These are phyloP conservation scores for Diutina rugosa DNA, from an alignment of 1,139 yeast species.

Conservation along the genomic window DNA sequence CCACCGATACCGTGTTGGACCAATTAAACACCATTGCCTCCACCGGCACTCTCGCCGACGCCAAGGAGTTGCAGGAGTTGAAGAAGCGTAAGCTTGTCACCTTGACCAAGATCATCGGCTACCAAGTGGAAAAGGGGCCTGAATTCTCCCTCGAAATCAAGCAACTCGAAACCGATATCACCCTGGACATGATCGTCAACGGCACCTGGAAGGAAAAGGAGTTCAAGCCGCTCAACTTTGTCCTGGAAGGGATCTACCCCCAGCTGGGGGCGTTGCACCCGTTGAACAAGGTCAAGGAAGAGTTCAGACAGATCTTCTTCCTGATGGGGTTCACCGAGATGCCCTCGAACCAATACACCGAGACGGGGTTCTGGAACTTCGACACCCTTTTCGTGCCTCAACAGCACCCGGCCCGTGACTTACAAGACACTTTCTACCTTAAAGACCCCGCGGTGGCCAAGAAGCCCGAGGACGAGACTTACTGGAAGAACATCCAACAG, in stretches of 20 bases:
- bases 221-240: slow-evolving; percentile 92
- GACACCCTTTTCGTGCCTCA: slow-evolving; percentile 95
- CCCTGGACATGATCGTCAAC: slow-evolving; percentile 75
- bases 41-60: slow-evolving; percentile 44
- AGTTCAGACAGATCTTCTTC: slow-evolving; percentile 94
- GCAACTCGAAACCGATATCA: slow-evolving; percentile 82
- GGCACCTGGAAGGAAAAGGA: slow-evolving; percentile 76
- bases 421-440: slow-evolving; percentile 95
- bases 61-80: slow-evolving; percentile 68
- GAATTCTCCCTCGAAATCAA: slow-evolving; percentile 74
- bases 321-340: slow-evolving; percentile 96
- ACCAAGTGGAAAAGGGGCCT: slow-evolving; percentile 64
- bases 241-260: slow-evolving; percentile 86
- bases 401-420: slow-evolving; percentile 98
- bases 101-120: slow-evolving; percentile 65
- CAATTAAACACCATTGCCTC: slow-evolving; percentile 47
- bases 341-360: slow-evolving; percentile 98
- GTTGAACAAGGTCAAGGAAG: slow-evolving; percentile 89
- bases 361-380: slow-evolving; percentile 97
- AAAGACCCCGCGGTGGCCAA: slow-evolving; percentile 81
- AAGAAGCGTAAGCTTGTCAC: slow-evolving; percentile 84
- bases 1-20: slow-evolving; percentile 55
- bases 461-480: slow-evolving; percentile 66
- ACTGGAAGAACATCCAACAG: slow-evolving; percentile 63
- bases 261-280: slow-evolving; percentile 93